A percentile compares a stretch with the other conserved stretches of the same genome.
Evolutionary conservation across 495 filamentous ascomycete genomes (phyloP).

Genomic region (Trichoderma gamsii): DNA sequence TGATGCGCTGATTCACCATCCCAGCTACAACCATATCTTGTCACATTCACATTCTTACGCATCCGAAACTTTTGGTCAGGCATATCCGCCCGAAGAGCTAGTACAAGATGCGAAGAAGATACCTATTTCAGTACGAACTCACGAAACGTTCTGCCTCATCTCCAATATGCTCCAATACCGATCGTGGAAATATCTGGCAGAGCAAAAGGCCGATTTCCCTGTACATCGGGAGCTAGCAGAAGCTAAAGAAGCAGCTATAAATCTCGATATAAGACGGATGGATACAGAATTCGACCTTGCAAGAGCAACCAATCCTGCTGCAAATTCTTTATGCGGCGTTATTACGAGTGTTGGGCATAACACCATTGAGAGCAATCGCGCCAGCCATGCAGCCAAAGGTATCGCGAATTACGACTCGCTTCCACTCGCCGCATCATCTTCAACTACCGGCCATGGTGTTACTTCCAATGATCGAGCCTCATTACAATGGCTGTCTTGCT

Average conservation of each 20-base stretch:
- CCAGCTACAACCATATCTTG: conserved; percentile 20
- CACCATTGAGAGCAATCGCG: background rate
- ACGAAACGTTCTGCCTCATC: conserved; percentile 23
- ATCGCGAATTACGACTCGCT: background rate
- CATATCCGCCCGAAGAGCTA: conserved; percentile 21
- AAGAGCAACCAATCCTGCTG: conserved; percentile 19
- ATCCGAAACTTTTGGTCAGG: conserved; percentile 21
- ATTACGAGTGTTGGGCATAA: background rate
- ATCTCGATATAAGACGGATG: conserved; percentile 20
- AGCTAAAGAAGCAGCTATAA: conserved; percentile 17
- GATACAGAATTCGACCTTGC: conserved; percentile 23
- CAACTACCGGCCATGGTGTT: background rate
- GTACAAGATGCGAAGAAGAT: conserved; percentile 21
- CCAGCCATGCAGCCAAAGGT: background rate
- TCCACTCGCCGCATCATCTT: background rate
- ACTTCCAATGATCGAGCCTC: conserved; percentile 8
- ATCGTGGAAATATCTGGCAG: conserved; percentile 4
- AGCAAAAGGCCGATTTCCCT: background rate
- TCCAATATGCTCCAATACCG: conserved; percentile 22
- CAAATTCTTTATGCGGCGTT: conserved; percentile 15
- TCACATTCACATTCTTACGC: conserved; percentile 20
- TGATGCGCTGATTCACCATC: conserved; percentile 18
- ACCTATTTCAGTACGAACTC: conserved; percentile 20
- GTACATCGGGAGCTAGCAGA: conserved; percentile 15
- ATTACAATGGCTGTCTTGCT: conserved; percentile 22